These are phyloP conservation scores for Canariomyces notabilis DNA, from an alignment of 2,329 filamentous ascomycete species.

Conservation along the genomic window DNA sequence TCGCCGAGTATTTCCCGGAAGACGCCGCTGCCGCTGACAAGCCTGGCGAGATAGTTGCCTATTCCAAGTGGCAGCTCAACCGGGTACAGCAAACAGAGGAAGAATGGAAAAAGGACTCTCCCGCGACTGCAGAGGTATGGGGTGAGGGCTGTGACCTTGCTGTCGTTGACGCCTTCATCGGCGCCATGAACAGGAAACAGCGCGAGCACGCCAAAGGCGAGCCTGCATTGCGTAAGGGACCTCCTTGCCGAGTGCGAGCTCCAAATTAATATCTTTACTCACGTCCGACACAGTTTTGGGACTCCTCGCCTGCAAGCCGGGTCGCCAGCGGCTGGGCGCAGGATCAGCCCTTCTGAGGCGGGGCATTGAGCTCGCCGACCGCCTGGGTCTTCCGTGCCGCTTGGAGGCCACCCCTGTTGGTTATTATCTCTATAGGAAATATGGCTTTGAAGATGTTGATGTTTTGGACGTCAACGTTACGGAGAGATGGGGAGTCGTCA, in stretches of 20 bases:
- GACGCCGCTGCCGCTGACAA: slow-evolving; percentile 1
- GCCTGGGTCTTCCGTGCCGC: slow-evolving; percentile 21
- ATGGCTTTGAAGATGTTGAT: slow-evolving; percentile 27
- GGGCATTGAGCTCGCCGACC: slow-evolving; percentile 27
- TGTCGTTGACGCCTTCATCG: slow-evolving; percentile 26
- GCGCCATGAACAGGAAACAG: slow-evolving; percentile 20
- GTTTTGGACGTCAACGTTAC: slow-evolving; percentile 25
- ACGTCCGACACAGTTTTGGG: too few relatives aligned
- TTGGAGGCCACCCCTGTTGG: slow-evolving; percentile 28
- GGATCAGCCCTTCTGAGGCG: slow-evolving; percentile 26
- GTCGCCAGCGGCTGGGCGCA: slow-evolving; percentile 25
- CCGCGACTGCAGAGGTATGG: slow-evolving; percentile 18
- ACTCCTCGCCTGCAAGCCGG: slow-evolving; percentile 24
- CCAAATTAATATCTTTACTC: slow-evolving; percentile 26
- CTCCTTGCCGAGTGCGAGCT: not conserved
- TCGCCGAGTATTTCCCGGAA: slow-evolving; percentile 26
- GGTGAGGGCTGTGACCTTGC: slow-evolving; percentile 22
- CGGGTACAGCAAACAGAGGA: slow-evolving; percentile 22
- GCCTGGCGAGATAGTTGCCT: slow-evolving; percentile 28
- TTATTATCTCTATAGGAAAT: slow-evolving; percentile 27
- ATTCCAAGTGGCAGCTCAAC: slow-evolving; percentile 26
- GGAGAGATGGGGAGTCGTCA: slow-evolving; percentile 19
- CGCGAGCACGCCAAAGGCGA: slow-evolving; percentile 23
- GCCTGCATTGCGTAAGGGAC: slow-evolving; percentile 24
- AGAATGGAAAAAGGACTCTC: slow-evolving; percentile 23